A percentile compares a stretch with the other conserved stretches of the same genome.
phyloP scores from a whole-genome alignment of 2,329 filamentous ascomycete genomes.

The Claviceps sp. region DNA sequence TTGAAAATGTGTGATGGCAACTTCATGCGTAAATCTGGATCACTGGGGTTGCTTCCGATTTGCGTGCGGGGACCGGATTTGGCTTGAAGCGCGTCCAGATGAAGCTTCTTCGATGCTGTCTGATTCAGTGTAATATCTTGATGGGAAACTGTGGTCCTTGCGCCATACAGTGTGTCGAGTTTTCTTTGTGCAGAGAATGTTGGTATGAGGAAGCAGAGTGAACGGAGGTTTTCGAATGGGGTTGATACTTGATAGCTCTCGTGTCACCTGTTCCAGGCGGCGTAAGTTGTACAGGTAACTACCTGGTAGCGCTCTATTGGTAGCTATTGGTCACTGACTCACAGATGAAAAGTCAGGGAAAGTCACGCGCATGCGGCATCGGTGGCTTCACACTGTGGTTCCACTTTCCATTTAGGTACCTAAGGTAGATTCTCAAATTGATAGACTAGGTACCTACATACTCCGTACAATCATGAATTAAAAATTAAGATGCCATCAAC shows the following conservation, averaged over 20 bases:
- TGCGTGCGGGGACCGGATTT: neutral
- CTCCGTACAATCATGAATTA: too few relatives aligned
- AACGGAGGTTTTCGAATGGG: slow-evolving; percentile 5
- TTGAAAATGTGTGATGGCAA: neutral
- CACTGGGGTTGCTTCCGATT: neutral
- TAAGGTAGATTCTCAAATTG: neutral
- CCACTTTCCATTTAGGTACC: neutral
- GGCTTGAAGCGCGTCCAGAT: neutral
- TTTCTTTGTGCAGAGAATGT: slow-evolving; percentile 5
- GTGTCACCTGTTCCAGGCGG: slow-evolving; percentile 19
- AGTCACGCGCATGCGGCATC: neutral
- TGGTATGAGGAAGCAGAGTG: slow-evolving; percentile 16
- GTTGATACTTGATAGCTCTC: slow-evolving; percentile 16
- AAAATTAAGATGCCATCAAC: too few relatives aligned
- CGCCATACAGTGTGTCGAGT: neutral
- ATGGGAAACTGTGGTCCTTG: neutral
- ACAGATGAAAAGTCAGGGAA: neutral
- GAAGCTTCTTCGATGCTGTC: neutral
- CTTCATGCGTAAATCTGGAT: neutral
- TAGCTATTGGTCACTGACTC: neutral
- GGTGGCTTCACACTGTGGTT: neutral
- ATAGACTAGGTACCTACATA: too few relatives aligned
- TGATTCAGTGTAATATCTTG: neutral
- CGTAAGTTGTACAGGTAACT: slow-evolving; percentile 5
- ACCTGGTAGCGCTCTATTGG: neutral